Conservation (phyloP, 2,329 filamentous ascomycete species). For the Helminthosporium solani region DNA sequence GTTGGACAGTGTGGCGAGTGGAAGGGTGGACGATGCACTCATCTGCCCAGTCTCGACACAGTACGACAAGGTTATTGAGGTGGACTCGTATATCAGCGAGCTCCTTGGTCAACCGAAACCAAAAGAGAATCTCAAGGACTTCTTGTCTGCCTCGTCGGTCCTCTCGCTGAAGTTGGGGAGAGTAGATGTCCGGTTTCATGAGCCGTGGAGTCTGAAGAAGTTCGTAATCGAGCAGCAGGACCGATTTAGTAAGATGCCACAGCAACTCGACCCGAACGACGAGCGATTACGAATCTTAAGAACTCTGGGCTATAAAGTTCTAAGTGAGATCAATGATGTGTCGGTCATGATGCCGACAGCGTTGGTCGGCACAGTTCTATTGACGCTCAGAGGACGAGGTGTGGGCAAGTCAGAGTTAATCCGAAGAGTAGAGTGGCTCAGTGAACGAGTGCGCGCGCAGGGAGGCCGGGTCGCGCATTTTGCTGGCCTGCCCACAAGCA, state of each 20-base stretch:
- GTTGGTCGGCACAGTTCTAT: conserved; percentile 86
- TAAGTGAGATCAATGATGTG: conserved; percentile 92
- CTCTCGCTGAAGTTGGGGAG: conserved; percentile 84
- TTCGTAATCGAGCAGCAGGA: conserved; percentile 78
- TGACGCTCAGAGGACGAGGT: conserved; percentile 87
- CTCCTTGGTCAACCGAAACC: conserved; percentile 91
- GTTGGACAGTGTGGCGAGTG: conserved; percentile 84
- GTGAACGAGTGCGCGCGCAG: conserved; percentile 75
- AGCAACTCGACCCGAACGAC: conserved; percentile 40
- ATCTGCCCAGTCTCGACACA: conserved; percentile 96
- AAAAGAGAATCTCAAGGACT: conserved; percentile 88
- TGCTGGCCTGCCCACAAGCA: conserved; percentile 72
- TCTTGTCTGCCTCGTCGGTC: conserved; percentile 85
- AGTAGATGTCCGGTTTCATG: conserved; percentile 93
- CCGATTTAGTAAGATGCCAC: conserved; percentile 49
- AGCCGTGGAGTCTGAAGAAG: conserved; percentile 85
- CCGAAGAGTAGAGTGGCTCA: conserved; percentile 87
- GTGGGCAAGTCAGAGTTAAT: conserved; percentile 85
- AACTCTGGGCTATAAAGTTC: conserved; percentile 86
- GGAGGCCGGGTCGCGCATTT: conserved; percentile 94
- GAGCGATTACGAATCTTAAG: conserved; percentile 72
- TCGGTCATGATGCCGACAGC: conserved; percentile 98
- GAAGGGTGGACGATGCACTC: conserved; percentile 83
- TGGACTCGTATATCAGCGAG: conserved; percentile 86
- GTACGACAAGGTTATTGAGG: conserved; percentile 98